These are phyloP conservation scores for Acanthochlamys bracteata DNA, from an alignment of 106 monocot genomes.

Conservation along the genomic window DNA sequence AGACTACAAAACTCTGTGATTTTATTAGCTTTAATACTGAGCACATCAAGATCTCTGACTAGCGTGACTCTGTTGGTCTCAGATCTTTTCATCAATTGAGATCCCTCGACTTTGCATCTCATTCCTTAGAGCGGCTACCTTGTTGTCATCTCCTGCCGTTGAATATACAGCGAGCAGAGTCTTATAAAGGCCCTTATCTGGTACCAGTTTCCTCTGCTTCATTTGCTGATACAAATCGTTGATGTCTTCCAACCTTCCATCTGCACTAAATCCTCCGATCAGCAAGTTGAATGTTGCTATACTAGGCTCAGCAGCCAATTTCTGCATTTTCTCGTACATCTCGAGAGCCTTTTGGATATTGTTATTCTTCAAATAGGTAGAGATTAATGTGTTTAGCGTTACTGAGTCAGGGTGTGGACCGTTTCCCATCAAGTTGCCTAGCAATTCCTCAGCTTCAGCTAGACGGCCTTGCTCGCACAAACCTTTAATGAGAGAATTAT, in stretches of 20 bases:
- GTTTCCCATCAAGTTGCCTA: constrained; percentile 18
- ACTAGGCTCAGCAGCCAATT: constrained; percentile 32
- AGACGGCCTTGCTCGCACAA: constrained; percentile 26
- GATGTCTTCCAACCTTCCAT: constrained; percentile 32
- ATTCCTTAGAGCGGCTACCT: constrained; percentile 11
- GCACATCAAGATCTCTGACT: no score
- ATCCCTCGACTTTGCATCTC: constrained; percentile 31
- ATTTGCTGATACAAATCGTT: constrained; percentile 30
- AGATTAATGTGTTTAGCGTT: constrained; percentile 59
- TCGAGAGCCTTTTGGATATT: constrained; percentile 31
- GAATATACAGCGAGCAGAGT: constrained; percentile 16
- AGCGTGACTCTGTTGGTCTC: no score
- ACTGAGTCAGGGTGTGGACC: constrained; percentile 51
- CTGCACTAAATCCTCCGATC: constrained; percentile 19
- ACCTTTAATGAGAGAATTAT: constrained; percentile 56
- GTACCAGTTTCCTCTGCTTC: constrained; percentile 20
- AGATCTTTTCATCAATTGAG: not conserved
- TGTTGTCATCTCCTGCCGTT: constrained; percentile 23
- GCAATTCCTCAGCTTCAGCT: constrained; percentile 35
- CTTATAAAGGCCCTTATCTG: constrained; percentile 21
- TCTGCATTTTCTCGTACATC: constrained; percentile 42
- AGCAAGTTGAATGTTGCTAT: constrained; percentile 29
- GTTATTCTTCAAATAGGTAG: constrained; percentile 29
- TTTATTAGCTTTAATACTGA: no score
- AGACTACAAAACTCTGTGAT: no score